These are phyloP conservation scores for Malassezia slooffiae DNA, from an alignment of 1,284 basidiomycete species.

Conservation along the genomic window DNA sequence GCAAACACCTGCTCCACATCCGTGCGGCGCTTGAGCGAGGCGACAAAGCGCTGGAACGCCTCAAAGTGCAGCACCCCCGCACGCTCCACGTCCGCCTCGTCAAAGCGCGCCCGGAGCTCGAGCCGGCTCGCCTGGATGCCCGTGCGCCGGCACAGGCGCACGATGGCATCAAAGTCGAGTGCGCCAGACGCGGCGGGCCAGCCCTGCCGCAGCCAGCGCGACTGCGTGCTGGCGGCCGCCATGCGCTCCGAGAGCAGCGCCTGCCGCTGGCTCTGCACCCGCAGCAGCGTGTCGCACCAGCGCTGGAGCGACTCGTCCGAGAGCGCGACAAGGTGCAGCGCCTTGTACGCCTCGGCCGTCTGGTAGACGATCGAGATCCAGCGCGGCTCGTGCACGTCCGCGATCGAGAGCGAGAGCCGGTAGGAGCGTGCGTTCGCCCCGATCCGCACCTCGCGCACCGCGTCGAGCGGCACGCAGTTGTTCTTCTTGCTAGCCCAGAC, in stretches of 20 bases:
- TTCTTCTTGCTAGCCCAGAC: conserved; percentile 69
- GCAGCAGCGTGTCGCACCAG: conserved; percentile 50
- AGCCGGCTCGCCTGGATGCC: conserved; percentile 60
- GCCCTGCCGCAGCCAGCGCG: conserved; percentile 62
- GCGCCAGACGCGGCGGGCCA: conserved; percentile 50
- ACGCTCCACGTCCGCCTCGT: conserved; percentile 62
- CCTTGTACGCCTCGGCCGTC: conserved; percentile 71
- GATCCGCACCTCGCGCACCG: conserved; percentile 79
- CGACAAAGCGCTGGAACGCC: conserved; percentile 76
- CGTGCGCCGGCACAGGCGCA: conserved; percentile 62
- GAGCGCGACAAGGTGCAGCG: conserved; percentile 73
- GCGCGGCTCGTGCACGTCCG: conserved; percentile 49
- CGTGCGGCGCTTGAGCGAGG: conserved; percentile 66
- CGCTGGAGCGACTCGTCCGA: conserved; percentile 58
- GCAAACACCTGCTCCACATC: conserved; percentile 58
- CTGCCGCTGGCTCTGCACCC: conserved; percentile 44
- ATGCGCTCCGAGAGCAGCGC: conserved; percentile 24
- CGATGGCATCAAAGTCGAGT: conserved; percentile 62
- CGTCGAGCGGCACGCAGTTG: conserved; percentile 67
- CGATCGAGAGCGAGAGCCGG: conserved; percentile 60
- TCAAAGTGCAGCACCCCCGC: conserved; percentile 65
- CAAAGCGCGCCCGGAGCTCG: conserved; percentile 59
- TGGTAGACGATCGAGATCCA: conserved; percentile 72
- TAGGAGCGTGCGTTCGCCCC: conserved; percentile 66
- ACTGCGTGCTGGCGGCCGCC: conserved; percentile 49